Evolutionary conservation across 345 rosid genomes (phyloP), one percentile per base, ranked within the genome.

Genomic region (Lepidium didymum): DNA sequence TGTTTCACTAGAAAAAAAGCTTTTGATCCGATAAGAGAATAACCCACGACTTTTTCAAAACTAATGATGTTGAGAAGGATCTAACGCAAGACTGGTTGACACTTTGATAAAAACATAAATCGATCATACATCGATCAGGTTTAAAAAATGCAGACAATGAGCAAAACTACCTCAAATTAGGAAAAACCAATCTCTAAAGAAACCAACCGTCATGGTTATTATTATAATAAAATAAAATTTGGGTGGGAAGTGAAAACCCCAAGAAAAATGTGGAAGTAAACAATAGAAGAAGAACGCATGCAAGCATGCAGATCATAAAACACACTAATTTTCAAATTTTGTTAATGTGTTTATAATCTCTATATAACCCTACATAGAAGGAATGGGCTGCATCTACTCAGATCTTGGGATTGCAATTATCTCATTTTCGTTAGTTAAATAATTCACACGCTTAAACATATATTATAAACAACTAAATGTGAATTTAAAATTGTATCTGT

Each of bases 261-360:
- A 18, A 74, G 69, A 74, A 67, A 51, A 74, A 53, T 74, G 44
- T 67, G 51, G 38, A 35, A 50, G 11, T 36, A 36, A 56, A 63
- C 54, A 37, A 56, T 54, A 74, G 77, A 64, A 74, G 75, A 73
- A 69, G 43, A 76, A 75, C 90, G 88, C 88, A 85, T 85, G 91
- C 93, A 80, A 60, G 73, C 67, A 64, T 61, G 72, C 47, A 60
- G 19, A 49, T 75, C 67, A 61, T 60, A 66, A 45, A 76, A 74
- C 8, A 74, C 77, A 70, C 38, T 72, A 65, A 42, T 64, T 69
- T 64, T 69, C 35, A 56, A 40, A 62, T 75, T 27, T 53, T 78
- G 77, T 79, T 83, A 73, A 77, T 82, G 78, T 65, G 75, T 85
- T 87, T 85, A 73, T 77, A 83, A 79, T 81, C 80, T 82, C 87